Percentiles rank a stretch among this genome's conserved stretches.
Conservation (phyloP, 805 yeast species). For the Wickerhamomyces xylosicus region DNA sequence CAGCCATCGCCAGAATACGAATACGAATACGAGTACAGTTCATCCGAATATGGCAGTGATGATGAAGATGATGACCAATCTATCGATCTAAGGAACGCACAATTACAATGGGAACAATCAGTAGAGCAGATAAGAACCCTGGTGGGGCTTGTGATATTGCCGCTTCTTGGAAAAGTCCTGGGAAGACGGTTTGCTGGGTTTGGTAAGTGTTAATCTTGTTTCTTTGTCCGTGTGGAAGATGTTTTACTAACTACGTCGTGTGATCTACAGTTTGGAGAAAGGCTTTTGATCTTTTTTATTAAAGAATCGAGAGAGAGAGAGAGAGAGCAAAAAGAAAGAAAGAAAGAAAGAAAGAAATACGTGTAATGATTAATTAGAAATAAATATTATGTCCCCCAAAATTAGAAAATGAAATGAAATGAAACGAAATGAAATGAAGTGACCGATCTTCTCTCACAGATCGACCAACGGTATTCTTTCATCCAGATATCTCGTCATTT, state of each 20-base stretch:
- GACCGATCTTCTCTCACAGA: no score
- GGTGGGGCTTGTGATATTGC: slow-evolving; percentile 49
- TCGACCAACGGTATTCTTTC: no score
- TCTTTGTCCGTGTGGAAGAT: not conserved
- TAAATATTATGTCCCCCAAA: no score
- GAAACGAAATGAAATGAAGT: not conserved
- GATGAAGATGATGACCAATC: slow-evolving; percentile 17
- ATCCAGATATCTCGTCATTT: not conserved
- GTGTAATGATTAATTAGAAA: no score
- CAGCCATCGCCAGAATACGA: not conserved
- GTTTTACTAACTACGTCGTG: slow-evolving; percentile 2
- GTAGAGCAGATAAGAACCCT: slow-evolving; percentile 48
- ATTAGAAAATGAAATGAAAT: not conserved
- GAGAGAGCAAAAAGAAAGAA: no score
- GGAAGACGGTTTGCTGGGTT: slow-evolving; percentile 49
- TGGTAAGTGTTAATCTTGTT: slow-evolving; percentile 3
- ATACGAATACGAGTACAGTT: not conserved
- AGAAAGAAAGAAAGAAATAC: no score
- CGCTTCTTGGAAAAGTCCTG: slow-evolving; percentile 53
- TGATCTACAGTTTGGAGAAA: slow-evolving; percentile 16
- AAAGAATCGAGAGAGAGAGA: no score
- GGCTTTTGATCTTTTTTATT: slow-evolving; percentile 12
- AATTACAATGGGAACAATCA: slow-evolving; percentile 68
- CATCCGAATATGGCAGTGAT: slow-evolving; percentile 10
- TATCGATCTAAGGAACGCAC: slow-evolving; percentile 31